Conservation (phyloP, 352 stramenopile species). For the Thraustochytrium striatum region DNA sequence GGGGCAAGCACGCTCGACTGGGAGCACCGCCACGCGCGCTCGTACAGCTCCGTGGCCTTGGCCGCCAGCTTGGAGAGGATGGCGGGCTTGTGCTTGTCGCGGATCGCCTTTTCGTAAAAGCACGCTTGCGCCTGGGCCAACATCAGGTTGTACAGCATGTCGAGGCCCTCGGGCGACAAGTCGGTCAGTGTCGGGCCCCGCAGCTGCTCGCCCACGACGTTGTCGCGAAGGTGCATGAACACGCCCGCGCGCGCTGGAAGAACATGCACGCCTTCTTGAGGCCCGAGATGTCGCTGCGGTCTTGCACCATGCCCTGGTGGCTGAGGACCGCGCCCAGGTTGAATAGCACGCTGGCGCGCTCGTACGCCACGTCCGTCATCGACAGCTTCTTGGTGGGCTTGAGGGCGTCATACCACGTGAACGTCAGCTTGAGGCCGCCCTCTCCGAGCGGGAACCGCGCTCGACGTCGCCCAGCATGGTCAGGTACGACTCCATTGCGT, state of each 20-base stretch:
- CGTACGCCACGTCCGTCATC: constrained; percentile 65
- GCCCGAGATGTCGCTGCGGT: constrained; percentile 67
- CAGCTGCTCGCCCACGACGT: constrained; percentile 13
- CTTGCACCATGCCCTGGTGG: constrained; percentile 70
- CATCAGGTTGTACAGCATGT: constrained; percentile 57
- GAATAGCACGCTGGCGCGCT: constrained; percentile 75
- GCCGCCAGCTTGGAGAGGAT: constrained; percentile 58
- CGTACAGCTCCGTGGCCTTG: constrained; percentile 34
- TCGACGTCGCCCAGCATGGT: constrained; percentile 45
- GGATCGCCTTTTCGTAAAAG: constrained; percentile 83
- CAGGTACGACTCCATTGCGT: constrained; percentile 49
- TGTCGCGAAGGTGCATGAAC: constrained; percentile 52
- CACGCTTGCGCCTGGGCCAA: constrained; percentile 65
- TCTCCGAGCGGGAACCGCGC: constrained; percentile 59
- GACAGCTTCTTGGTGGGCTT: constrained; percentile 73
- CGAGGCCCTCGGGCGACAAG: constrained; percentile 57
- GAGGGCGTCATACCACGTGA: constrained; percentile 85
- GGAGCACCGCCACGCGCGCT: neutral
- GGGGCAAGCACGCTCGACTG: neutral
- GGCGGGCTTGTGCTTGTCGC: constrained; percentile 72
- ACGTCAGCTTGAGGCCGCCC: constrained; percentile 62
- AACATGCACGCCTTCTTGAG: constrained; percentile 73
- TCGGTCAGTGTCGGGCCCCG: constrained; percentile 42
- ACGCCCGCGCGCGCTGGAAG: constrained; percentile 75
- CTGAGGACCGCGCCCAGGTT: constrained; percentile 74